These are phyloP conservation scores for Hypoxylon rubiginosum DNA, from an alignment of 2,329 filamentous ascomycete genomes.

Conservation along the genomic window DNA sequence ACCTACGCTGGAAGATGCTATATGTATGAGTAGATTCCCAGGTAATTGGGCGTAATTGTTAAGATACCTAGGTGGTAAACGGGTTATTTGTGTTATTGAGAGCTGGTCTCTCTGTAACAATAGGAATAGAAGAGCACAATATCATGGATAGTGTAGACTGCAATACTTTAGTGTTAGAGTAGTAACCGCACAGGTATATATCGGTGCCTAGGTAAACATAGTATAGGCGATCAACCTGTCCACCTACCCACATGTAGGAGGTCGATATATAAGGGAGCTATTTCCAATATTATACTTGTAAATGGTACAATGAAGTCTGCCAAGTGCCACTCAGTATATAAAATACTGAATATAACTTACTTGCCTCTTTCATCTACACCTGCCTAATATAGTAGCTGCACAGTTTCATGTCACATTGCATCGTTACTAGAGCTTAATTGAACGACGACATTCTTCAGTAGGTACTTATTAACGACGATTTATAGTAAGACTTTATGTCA, in stretches of 20 bases:
- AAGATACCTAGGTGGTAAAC: too few species aligned
- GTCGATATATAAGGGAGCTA: neutral
- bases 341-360: neutral
- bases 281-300: neutral
- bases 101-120: too few species aligned
- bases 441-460: slow-evolving; percentile 13
- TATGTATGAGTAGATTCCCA: slow-evolving; percentile 22
- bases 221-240: too few species aligned
- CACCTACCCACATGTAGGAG: too few species aligned
- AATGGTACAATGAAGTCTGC: neutral
- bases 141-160: too few species aligned
- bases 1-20: slow-evolving; percentile 35
- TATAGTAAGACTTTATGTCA: neutral
- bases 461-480: neutral
- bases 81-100: too few species aligned
- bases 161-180: too few species aligned
- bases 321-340: neutral
- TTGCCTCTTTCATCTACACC: slow-evolving; percentile 16
- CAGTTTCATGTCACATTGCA: slow-evolving; percentile 34
- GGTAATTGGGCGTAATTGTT: neutral
- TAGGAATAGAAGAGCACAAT: too few species aligned
- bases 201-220: too few species aligned
- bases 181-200: too few species aligned
- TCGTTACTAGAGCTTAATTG: slow-evolving; percentile 30
- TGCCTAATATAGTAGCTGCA: slow-evolving; percentile 33